Evolutionary conservation across 2,329 filamentous ascomycete species (phyloP).

Genomic region (Onygenales sp.): DNA sequence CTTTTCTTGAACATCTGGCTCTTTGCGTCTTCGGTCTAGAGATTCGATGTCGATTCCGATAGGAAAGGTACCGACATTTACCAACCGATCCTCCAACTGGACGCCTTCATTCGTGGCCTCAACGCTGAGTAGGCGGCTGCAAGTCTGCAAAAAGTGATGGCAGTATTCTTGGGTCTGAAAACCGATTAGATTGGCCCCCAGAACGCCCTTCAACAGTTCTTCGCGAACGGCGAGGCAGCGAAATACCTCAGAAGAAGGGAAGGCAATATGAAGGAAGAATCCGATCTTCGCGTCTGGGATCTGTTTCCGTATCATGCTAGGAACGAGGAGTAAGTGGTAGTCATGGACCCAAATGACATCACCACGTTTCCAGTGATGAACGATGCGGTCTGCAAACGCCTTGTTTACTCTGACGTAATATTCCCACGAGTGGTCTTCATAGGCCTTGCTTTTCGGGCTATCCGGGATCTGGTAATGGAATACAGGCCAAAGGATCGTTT

Average conservation of each 20-base stretch:
- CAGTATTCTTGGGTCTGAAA: slow-evolving; percentile 93
- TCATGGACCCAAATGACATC: slow-evolving; percentile 94
- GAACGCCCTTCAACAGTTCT: slow-evolving; percentile 80
- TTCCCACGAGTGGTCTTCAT: slow-evolving; percentile 92
- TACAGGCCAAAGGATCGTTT: slow-evolving; percentile 93
- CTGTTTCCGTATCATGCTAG: slow-evolving; percentile 80
- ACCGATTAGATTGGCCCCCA: slow-evolving; percentile 83
- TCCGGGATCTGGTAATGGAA: slow-evolving; percentile 98
- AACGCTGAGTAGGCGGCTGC: slow-evolving; percentile 80
- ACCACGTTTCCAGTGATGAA: slow-evolving; percentile 85
- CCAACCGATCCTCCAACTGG: slow-evolving; percentile 84
- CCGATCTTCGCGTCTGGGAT: slow-evolving; percentile 84
- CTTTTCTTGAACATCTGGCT: slow-evolving; percentile 68
- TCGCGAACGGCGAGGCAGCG: slow-evolving; percentile 80
- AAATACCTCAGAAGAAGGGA: slow-evolving; percentile 94
- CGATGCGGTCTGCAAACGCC: slow-evolving; percentile 81
- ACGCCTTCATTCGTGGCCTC: slow-evolving; percentile 83
- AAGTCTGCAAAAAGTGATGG: slow-evolving; percentile 90
- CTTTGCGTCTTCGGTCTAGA: slow-evolving; percentile 60
- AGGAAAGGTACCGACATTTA: slow-evolving; percentile 74
- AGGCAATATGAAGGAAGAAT: slow-evolving; percentile 90
- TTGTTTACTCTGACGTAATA: slow-evolving; percentile 91
- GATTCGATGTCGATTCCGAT: slow-evolving; percentile 86
- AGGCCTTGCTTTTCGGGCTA: slow-evolving; percentile 96
- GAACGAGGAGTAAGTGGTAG: slow-evolving; percentile 85